Evolutionary conservation across 257 asterid species (phyloP).

Genomic region (Haberlea rhodopensis): DNA sequence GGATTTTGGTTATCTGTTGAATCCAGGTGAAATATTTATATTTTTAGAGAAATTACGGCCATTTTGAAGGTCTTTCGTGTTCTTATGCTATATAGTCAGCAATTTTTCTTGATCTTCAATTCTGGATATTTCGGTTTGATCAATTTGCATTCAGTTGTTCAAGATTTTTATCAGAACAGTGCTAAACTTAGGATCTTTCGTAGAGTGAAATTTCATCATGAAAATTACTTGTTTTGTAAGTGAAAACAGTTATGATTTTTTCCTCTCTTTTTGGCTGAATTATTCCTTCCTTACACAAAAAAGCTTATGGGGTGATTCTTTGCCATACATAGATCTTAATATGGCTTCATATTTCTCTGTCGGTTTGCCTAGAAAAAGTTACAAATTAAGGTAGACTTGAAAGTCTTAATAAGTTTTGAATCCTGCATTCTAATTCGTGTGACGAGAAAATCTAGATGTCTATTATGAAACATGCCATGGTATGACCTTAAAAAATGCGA

Average conservation of each 20-base stretch:
- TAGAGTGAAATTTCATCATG: not conserved
- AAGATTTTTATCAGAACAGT: not conserved
- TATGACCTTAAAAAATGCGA: not conserved
- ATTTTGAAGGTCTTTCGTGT: too few species aligned
- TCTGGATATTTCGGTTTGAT: too few species aligned
- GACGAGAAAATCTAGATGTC: not conserved
- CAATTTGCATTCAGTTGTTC: not conserved
- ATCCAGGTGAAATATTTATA: too few species aligned
- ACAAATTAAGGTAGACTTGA: not conserved
- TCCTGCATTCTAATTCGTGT: not conserved
- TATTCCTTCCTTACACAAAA: not conserved
- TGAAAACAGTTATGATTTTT: too few species aligned
- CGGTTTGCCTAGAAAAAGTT: not conserved
- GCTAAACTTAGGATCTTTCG: not conserved
- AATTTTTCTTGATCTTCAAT: too few species aligned
- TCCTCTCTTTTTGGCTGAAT: not conserved
- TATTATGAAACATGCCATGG: not conserved
- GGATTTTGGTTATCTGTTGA: too few species aligned
- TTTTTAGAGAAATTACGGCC: too few species aligned
- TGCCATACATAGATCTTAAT: not conserved
- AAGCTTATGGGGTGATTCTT: not conserved
- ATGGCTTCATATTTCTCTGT: not conserved
- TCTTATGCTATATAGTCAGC: too few species aligned
- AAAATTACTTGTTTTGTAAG: not conserved
- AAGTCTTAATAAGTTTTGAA: not conserved